Conservation (phyloP, 441 rosid genomes). For the Pelargonium australe region DNA sequence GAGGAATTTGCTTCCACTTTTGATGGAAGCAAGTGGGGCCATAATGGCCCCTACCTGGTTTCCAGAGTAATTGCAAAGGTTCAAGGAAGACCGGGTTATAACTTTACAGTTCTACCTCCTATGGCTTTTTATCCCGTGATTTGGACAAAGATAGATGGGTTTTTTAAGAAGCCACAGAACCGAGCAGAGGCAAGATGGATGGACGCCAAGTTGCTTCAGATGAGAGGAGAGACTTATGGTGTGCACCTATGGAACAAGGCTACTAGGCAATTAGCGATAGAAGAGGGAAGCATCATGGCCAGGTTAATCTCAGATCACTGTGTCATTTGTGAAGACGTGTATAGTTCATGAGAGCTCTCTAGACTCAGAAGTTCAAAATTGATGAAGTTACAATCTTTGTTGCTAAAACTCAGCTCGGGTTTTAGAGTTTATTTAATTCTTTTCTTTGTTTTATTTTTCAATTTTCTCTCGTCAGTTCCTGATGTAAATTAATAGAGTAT, state of each 20-base stretch:
- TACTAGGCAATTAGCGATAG: constrained; percentile 32
- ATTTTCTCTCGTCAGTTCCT: too few species aligned
- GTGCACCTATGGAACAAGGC: constrained; percentile 62
- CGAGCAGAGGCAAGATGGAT: constrained; percentile 24
- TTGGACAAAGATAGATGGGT: constrained; percentile 41
- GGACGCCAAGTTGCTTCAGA: constrained; percentile 35
- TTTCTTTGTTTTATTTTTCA: too few species aligned
- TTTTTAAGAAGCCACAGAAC: constrained; percentile 38
- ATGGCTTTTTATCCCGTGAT: constrained; percentile 46
- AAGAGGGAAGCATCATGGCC: constrained; percentile 48
- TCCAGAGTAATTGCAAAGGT: constrained; percentile 40
- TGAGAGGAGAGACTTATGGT: constrained; percentile 34
- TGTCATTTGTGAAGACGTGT: constrained; percentile 30
- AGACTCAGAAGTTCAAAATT: too few species aligned
- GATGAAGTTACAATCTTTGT: not conserved
- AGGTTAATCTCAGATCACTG: constrained; percentile 36
- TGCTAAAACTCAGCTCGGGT: not conserved
- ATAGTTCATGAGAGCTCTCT: constrained; percentile 21
- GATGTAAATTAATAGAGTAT: too few species aligned
- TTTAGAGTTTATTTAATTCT: not conserved
- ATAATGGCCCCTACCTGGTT: constrained; percentile 62
- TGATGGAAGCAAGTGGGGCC: constrained; percentile 65
- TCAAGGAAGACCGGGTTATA: constrained; percentile 27
- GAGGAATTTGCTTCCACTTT: constrained; percentile 52
- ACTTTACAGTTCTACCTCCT: constrained; percentile 42